A percentile compares a stretch with the other conserved stretches of the same genome.
Evolutionary conservation across 108 stramenopile species (phyloP).

Genomic region (Nitzschia palea): DNA sequence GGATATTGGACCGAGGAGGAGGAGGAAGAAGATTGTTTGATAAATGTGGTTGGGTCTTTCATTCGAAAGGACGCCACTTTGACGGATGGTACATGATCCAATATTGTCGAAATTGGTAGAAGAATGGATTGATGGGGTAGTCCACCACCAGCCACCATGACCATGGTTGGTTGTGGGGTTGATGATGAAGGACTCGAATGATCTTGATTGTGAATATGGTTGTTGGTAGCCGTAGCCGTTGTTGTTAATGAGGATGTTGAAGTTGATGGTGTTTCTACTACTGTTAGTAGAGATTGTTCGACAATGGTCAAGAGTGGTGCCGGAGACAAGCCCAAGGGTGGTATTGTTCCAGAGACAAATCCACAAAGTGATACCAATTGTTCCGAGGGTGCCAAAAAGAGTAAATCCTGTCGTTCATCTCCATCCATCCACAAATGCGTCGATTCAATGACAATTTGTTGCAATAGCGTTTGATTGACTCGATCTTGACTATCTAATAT

Average conservation of each 20-base stretch:
- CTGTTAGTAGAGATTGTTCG: neutral
- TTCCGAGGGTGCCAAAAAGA: constrained; percentile 7
- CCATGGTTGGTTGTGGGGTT: neutral
- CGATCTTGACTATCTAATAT: constrained; percentile 1
- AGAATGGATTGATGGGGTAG: neutral
- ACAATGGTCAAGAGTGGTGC: constrained; percentile 5
- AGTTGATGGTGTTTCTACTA: too few relatives aligned
- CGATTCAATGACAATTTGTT: neutral
- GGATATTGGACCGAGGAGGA: too few relatives aligned
- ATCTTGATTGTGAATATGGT: neutral
- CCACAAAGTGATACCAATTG: constrained; percentile 9
- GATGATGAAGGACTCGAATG: neutral
- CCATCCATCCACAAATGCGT: neutral
- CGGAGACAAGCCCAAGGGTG: constrained; percentile 2
- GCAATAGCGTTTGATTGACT: neutral
- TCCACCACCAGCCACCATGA: constrained; percentile 17
- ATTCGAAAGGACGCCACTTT: constrained; percentile 2
- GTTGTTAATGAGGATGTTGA: neutral
- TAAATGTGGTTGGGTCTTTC: too few relatives aligned
- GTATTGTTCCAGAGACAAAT: constrained; percentile 5
- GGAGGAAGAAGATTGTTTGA: neutral
- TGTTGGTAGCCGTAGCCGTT: neutral
- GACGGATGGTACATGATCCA: neutral
- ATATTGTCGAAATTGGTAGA: neutral
- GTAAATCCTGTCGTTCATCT: neutral